These are phyloP conservation scores for Pleurotus giganteus DNA, from an alignment of 768 basidiomycete species.

Conservation along the genomic window DNA sequence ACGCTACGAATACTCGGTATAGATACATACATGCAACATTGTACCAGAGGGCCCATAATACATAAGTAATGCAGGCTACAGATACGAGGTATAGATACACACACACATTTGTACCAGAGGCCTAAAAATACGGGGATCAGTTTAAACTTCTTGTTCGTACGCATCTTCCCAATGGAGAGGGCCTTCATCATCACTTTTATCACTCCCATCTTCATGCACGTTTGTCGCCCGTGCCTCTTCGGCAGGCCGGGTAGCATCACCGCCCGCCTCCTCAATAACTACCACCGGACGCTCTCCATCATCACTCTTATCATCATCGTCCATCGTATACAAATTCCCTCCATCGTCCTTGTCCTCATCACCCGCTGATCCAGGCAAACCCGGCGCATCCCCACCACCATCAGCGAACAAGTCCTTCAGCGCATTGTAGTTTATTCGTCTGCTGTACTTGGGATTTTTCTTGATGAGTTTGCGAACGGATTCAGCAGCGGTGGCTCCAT, in stretches of 20 bases:
- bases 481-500: conserved; percentile 72
- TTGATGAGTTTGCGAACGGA: conserved; percentile 75
- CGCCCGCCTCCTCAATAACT: conserved; percentile 46
- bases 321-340: conserved; percentile 37
- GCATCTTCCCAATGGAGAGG: conserved; percentile 40
- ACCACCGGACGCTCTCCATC: conserved; percentile 27
- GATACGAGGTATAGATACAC: not conserved
- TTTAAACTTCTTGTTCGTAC: conserved; percentile 73
- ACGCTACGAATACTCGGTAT: too few relatives aligned
- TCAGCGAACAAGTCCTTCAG: conserved; percentile 76
- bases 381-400: conserved; percentile 27
- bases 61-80: not conserved
- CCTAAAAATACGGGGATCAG: not conserved
- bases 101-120: not conserved
- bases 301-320: conserved; percentile 41
- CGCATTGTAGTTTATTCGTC: conserved; percentile 92
- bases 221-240: conserved; percentile 15
- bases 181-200: conserved; percentile 54
- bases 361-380: not conserved
- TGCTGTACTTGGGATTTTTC: conserved; percentile 86
- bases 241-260: conserved; percentile 28
- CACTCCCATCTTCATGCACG: conserved; percentile 42
- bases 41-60: too few relatives aligned
- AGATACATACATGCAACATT: too few relatives aligned
- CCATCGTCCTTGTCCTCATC: conserved; percentile 42